Evolutionary conservation across 352 stramenopile genomes (phyloP).

Genomic region (Pythium apleroticum): DNA sequence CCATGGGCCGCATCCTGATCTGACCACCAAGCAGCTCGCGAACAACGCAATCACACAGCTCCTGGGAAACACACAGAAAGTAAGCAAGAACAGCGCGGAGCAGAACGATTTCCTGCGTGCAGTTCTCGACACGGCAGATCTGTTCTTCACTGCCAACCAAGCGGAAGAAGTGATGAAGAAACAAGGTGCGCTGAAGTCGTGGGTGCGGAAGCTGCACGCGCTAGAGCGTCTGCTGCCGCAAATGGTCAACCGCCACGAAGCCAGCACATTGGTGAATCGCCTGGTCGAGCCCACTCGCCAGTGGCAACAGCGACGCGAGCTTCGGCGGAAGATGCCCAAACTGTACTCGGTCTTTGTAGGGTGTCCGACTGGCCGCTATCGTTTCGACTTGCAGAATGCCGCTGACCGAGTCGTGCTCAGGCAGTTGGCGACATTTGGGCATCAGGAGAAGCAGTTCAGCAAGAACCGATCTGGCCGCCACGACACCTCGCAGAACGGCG

Average conservation of each 20-base stretch:
- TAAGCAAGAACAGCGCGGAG: slow-evolving; percentile 46
- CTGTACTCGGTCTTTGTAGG: slow-evolving; percentile 63
- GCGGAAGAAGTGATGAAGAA: slow-evolving; percentile 59
- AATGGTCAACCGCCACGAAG: slow-evolving; percentile 66
- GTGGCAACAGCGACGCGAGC: slow-evolving; percentile 54
- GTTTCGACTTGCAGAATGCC: slow-evolving; percentile 44
- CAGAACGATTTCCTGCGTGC: slow-evolving; percentile 61
- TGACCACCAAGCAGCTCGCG: slow-evolving; percentile 29
- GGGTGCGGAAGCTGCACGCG: slow-evolving; percentile 32
- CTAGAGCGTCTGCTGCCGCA: slow-evolving; percentile 52
- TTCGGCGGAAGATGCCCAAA: slow-evolving; percentile 61
- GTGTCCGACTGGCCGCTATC: slow-evolving; percentile 67
- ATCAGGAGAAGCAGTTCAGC: slow-evolving; percentile 73
- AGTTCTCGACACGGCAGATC: slow-evolving; percentile 51
- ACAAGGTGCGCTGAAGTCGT: slow-evolving; percentile 39
- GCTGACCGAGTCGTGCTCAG: slow-evolving; percentile 49
- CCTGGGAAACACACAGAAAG: slow-evolving; percentile 41
- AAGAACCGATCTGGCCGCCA: slow-evolving; percentile 42
- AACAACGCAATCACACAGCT: slow-evolving; percentile 42
- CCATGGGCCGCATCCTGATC: not conserved
- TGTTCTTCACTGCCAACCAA: slow-evolving; percentile 67
- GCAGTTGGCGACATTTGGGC: slow-evolving; percentile 63
- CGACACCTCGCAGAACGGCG: slow-evolving; percentile 83
- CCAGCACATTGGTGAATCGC: slow-evolving; percentile 37
- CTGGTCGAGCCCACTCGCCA: slow-evolving; percentile 43